Evolutionary conservation across 345 rosid genomes (phyloP).

Genomic region (Moricandia moricandioides): DNA sequence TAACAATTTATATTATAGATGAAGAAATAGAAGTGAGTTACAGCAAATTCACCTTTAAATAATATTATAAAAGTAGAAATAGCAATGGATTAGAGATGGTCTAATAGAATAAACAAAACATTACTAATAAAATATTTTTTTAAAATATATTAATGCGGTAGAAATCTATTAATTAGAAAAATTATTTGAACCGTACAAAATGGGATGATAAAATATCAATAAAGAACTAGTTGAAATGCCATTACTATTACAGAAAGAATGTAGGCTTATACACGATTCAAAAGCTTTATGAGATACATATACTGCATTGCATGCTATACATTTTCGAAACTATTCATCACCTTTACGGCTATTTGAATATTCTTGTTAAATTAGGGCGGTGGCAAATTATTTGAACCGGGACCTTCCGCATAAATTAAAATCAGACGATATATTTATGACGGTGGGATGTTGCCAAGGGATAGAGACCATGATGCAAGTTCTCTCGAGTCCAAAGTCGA

Average conservation of each 20-base stretch:
- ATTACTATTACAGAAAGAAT: background rate
- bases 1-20: too few species aligned
- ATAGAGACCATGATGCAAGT: conserved; percentile 43
- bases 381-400: conserved; percentile 44
- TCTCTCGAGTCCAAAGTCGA: conserved; percentile 47
- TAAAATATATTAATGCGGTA: too few species aligned
- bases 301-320: background rate
- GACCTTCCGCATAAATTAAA: conserved; percentile 48
- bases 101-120: background rate
- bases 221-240: background rate
- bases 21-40: too few species aligned
- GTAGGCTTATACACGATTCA: background rate
- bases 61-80: too few species aligned
- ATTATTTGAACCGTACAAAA: too few species aligned
- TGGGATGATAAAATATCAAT: background rate
- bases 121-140: background rate
- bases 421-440: conserved; percentile 48
- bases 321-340: background rate
- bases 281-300: background rate
- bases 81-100: too few species aligned
- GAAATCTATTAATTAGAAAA: too few species aligned
- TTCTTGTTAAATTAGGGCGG: conserved; percentile 37
- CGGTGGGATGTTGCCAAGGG: conserved; percentile 55
- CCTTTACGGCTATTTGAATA: background rate
- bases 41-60: too few species aligned